Base-by-base conservation (phyloP, 495 filamentous ascomycete species). In the Tuber umbilicatum region DNA sequence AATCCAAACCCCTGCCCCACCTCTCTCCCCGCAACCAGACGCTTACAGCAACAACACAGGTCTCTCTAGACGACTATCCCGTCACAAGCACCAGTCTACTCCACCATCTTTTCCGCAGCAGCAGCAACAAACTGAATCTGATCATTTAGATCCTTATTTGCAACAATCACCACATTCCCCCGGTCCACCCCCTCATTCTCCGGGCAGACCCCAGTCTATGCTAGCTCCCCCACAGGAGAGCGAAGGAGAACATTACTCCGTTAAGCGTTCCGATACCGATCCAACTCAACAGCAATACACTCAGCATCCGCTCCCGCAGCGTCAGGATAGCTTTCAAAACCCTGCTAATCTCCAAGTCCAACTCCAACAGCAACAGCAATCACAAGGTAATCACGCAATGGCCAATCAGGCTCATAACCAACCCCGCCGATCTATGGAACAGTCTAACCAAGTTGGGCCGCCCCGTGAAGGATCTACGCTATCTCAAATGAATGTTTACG, bases 271-370 rank as follows among this genome's bases (percentile, higher is more conserved):
- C 10, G 73, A 79, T 68, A 69, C 70, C 67, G 67, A 72, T 43
- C 47, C 70, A 16, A 37, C 43, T 40, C 75, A 79, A 31, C 75
- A 78, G 70, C 71, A 78, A 35, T 78, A 74, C 70, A 55, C 39
- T 40, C 73, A 64, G 14, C 37, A 86, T 84, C 81, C 83, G 81
- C 74, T 85, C 84, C 41, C 84, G 84, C 50, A 84, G 83, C 73
- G 74, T 10, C 70, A 86, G 84, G 78, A 82, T 86, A 69, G 84
- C 86, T 74, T 87, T 84, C 81, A 85, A 83, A 75, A 84, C 85
- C 71, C 80, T 86, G 23, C 80, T 80, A 74, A 85, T 85, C 74
- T 83, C 81, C 70, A 81, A 80, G 31, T 83, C 81, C 70, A 82
- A 83, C 41, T 82, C 84, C 77, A 72, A 70, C 77, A 79, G 35